A percentile compares a stretch with the other conserved stretches of the same genome.
Evolutionary conservation across 441 rosid species (phyloP).

Genomic region (Mallotus repandus): DNA sequence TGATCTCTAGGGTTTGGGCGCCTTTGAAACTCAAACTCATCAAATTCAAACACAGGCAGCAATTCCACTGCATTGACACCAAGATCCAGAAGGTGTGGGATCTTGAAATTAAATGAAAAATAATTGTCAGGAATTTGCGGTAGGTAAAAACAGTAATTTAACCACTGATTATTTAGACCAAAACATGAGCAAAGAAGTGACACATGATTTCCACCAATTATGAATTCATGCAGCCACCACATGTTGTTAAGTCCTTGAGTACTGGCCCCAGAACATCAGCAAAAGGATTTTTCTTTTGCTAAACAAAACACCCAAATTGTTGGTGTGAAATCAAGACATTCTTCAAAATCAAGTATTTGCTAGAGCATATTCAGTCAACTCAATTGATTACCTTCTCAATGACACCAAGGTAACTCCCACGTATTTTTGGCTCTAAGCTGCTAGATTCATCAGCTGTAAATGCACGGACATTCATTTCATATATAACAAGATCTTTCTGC

Average conservation of each 20-base stretch:
- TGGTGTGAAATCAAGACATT: background rate
- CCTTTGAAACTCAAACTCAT: conserved; percentile 94
- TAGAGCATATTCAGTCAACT: conserved; percentile 16
- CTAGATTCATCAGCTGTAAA: conserved; percentile 90
- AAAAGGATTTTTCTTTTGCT: no score
- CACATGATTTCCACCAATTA: background rate
- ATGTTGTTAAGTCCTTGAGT: no score
- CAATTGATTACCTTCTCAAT: conserved; percentile 67
- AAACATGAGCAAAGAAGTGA: background rate
- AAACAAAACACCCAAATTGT: no score
- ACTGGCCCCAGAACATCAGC: no score
- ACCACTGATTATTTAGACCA: background rate
- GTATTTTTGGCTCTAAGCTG: conserved; percentile 55
- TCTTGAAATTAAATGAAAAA: conserved; percentile 42
- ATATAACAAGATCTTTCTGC: conserved; percentile 91
- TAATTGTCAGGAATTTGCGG: conserved; percentile 27
- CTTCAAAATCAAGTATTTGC: background rate
- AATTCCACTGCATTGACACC: conserved; percentile 93
- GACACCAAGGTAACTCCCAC: conserved; percentile 84
- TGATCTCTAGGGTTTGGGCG: conserved; percentile 89
- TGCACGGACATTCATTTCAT: conserved; percentile 97
- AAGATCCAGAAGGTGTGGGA: conserved; percentile 87
- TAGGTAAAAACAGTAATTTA: conserved; percentile 14
- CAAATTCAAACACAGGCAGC: conserved; percentile 90
- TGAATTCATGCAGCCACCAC: conserved; percentile 6